These are phyloP conservation scores for Kazachstania taianensis DNA, from an alignment of 805 yeast species.

Conservation along the genomic window DNA sequence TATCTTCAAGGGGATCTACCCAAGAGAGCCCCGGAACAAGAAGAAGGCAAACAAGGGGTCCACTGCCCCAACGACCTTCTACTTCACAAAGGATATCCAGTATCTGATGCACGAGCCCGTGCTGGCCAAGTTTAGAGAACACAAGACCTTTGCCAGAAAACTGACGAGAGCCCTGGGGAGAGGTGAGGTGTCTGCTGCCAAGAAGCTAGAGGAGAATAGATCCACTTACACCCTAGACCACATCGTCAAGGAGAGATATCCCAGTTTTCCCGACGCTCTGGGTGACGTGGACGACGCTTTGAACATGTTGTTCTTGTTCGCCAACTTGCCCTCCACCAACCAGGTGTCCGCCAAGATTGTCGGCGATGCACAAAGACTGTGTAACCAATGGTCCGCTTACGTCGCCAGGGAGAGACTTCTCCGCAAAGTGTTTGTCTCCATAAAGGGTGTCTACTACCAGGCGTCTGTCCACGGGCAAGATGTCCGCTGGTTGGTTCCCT, in stretches of 20 bases:
- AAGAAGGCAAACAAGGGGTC: conserved; percentile 96
- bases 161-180: conserved; percentile 82
- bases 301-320: conserved; percentile 87
- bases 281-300: conserved; percentile 93
- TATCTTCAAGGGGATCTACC: conserved; percentile 95
- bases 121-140: conserved; percentile 83
- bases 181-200: conserved; percentile 85
- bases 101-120: conserved; percentile 93
- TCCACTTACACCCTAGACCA: conserved; percentile 71
- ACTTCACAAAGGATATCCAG: conserved; percentile 88
- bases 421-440: conserved; percentile 86
- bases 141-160: conserved; percentile 87
- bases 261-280: conserved; percentile 83
- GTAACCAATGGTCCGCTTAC: conserved; percentile 93
- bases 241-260: conserved; percentile 90
- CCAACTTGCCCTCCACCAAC: conserved; percentile 91
- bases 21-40: conserved; percentile 91
- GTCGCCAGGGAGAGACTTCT: conserved; percentile 76
- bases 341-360: conserved; percentile 70
- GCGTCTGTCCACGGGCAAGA: conserved; percentile 87
- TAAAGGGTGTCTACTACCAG: conserved; percentile 94
- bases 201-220: conserved; percentile 67
- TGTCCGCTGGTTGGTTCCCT: conserved; percentile 92
- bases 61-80: conserved; percentile 92
- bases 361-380: conserved; percentile 74